Evolutionary conservation across 1,139 yeast genomes (phyloP), one percentile per base, ranked within the genome.

Genomic region (Wickerhamomyces sp.): DNA sequence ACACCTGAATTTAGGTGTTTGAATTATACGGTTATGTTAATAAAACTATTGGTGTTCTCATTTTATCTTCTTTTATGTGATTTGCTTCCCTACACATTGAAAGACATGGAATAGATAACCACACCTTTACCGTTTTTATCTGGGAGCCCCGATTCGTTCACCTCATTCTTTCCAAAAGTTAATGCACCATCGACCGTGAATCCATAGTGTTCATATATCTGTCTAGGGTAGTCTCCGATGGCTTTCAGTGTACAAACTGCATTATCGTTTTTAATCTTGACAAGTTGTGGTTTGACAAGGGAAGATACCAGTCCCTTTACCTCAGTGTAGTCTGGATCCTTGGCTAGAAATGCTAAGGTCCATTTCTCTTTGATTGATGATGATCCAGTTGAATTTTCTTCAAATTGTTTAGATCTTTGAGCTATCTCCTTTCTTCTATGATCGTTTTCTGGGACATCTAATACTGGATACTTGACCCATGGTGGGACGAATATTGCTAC

Each of bases 161-260:
- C 41, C 22, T 33, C 17, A 10, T 43, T 36, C 21, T 40, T 38
- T 3, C 49, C 49, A 9, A 43, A 8, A 9, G 33, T 34, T 3
- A 43, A 21, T 7, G 38, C 33, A 10, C 42, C 48, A 17, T 41
- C 18, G 2, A 39, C 28, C 32, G 41, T 38, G 32, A 54, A 46
- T 10, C 52, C 52, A 32, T 44, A 48, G 30, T 53, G 47, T 25
- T 41, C 40, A 29, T 52, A 52, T 14, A 52, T 43, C n/a, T 41
- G 38, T 31, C 33, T 48, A 2, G 54, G 52, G 29, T 46, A 44
- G 3, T 40, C 46, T 18, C 33, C 40, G 13, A 45, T 45, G 22
- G 52, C 51, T 27, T 48, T 43, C 24, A 52, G 31, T 1, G 41
- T 41, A 5, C 38, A 48, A 13, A 46, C 45, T 3, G 40, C 25